Percentiles rank a stretch among this genome's conserved stretches.
Conservation (phyloP, 495 filamentous ascomycete species). For the Xeromyces bisporus region DNA sequence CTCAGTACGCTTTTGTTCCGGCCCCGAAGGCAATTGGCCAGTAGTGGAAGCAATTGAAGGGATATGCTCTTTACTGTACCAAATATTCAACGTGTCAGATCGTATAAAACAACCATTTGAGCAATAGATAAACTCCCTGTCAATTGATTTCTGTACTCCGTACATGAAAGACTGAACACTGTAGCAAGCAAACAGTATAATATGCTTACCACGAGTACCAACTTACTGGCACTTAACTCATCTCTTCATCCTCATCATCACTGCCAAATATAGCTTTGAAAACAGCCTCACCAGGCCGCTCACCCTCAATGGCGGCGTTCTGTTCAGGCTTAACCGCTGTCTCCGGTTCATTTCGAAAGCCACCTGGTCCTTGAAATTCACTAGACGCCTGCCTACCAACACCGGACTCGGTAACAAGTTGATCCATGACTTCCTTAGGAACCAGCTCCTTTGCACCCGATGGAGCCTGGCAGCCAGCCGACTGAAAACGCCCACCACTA, state of each 20-base stretch:
- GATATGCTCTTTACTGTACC: background rate
- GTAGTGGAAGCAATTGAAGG: background rate
- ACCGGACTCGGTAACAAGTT: conserved; percentile 18
- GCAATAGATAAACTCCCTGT: background rate
- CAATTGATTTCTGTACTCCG: no score
- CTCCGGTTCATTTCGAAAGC: conserved; percentile 5
- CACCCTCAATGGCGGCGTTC: conserved; percentile 75
- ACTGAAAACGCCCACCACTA: conserved; percentile 17
- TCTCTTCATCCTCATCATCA: conserved; percentile 58
- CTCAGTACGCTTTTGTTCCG: background rate
- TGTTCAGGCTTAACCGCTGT: conserved; percentile 51
- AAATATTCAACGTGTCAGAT: background rate
- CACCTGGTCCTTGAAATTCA: conserved; percentile 5
- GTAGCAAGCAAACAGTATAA: no score
- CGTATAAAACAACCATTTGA: background rate
- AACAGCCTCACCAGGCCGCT: conserved; percentile 71
- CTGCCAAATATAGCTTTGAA: conserved; percentile 91
- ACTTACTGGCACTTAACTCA: no score
- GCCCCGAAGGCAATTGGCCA: background rate
- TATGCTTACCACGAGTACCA: conserved; percentile 23
- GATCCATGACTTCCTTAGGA: conserved; percentile 25
- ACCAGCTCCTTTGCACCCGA: conserved; percentile 18
- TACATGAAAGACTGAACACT: no score
- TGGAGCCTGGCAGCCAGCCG: conserved; percentile 19
- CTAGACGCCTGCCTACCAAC: conserved; percentile 4